Evolutionary conservation across 1,284 basidiomycete species (phyloP), one percentile per base, ranked within the genome.

Genomic region (Xerocomus nothofagi): DNA sequence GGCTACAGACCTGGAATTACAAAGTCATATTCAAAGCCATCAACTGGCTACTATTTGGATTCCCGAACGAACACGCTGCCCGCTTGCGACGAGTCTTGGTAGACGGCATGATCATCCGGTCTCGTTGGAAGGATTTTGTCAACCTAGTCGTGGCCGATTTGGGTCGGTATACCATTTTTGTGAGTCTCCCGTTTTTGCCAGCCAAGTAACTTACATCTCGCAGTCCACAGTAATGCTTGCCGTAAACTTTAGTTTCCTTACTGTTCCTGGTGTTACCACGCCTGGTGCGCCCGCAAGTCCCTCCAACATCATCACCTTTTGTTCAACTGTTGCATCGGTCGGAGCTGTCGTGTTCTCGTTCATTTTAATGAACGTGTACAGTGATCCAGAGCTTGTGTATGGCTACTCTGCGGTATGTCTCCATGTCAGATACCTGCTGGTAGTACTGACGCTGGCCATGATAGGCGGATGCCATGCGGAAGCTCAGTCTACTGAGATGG

Each of bases 101-200:
- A 0, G 58, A 62, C 8, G 48, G 49, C 14, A 66, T 39, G 1
- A 57, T 66, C 6, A 54, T 62, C 26, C 50, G 51, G 11, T 59
- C 61, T 11, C 56, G 53, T 1, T 65, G 63, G 61, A 59, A 59
- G 12, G 51, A 64, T 5, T 75, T 74, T 36, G 70, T 80, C 11
- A 55, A 60, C 8, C 74, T 72, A 44, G 57, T 82, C 26, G 71
- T 69, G 12, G 57, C 60, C 2, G 78, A 84, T 52, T 79, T 82
- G 76, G 66, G 69, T 40, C 74, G 78, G 34, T 74, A 75, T 48
- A 71, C 76, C 23, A 68, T 82, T 12, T 74, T 73, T 50, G 81
- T 82, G 49, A 29, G 78, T 66, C 3, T 2, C 7, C 33, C 6
- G 1, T 7, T 36, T 36, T 36, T n/a, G 0, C 7, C 1, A 24